A percentile compares a stretch with the other conserved stretches of the same genome.
Conservation (phyloP, 805 yeast species). For the Pichia manshurica region DNA sequence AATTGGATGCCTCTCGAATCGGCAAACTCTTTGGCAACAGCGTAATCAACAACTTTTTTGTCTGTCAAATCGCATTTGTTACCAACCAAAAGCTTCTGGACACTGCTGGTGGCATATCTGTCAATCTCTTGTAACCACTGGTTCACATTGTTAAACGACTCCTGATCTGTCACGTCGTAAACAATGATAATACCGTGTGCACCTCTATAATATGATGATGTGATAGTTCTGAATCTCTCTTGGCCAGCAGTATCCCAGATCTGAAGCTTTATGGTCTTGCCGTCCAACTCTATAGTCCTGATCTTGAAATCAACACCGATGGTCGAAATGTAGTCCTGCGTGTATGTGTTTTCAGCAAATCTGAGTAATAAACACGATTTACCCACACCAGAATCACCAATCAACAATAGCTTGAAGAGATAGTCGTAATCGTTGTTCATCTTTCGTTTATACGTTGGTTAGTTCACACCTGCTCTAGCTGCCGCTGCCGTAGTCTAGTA, state of each 20-base stretch:
- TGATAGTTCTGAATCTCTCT: constrained; percentile 95
- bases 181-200: constrained; percentile 98
- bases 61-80: constrained; percentile 93
- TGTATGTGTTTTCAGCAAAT: constrained; percentile 95
- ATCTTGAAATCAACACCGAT: constrained; percentile 95
- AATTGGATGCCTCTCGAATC: constrained; percentile 92
- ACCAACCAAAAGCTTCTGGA: constrained; percentile 91
- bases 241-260: constrained; percentile 99
- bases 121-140: constrained; percentile 99
- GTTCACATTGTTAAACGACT: constrained; percentile 90
- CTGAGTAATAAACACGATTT: constrained; percentile 91
- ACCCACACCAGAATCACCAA: constrained; percentile 98
- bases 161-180: constrained; percentile 97
- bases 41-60: constrained; percentile 91
- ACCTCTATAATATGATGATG: constrained; percentile 95
- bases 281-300: constrained; percentile 88
- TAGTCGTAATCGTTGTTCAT: constrained; percentile 98
- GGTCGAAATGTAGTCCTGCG: constrained; percentile 94
- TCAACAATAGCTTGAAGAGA: constrained; percentile 86
- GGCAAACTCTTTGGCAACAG: constrained; percentile 96
- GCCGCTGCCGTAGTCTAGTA: too few relatives aligned
- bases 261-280: constrained; percentile 94
- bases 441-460: too few relatives aligned
- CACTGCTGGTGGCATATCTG: constrained; percentile 97
- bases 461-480: too few relatives aligned